Evolutionary conservation across 1,139 yeast genomes (phyloP), one percentile per base, ranked within the genome.

Genomic region (Yamadazyma triangularis): DNA sequence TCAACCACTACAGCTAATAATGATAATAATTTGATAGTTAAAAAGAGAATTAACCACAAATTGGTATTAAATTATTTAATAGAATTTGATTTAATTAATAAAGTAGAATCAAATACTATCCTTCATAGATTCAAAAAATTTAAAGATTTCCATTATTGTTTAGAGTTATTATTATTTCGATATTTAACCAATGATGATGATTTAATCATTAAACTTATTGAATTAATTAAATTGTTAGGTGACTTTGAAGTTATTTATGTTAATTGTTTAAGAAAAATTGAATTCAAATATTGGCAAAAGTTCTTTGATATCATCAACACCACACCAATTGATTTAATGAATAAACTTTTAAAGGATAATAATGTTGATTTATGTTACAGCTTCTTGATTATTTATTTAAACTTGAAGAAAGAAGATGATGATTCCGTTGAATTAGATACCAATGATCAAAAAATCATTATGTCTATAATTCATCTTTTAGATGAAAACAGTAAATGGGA

Each of bases 241-340:
- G 44, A 51, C 20, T 46, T 62, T 8, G 65, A 62, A 28, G 46
- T 48, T 9, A 57, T 67, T 11, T 64, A 56, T 36, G 62, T 67
- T 25, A 64, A 64, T 32, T 68, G 72, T 41, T 53, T 68, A 32
- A 43, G 74, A 14, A 68, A 68, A 34, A 64, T 68, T 19, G 74
- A 68, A 40, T 56, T 60, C 24, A 56, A 50, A 11, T 60, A 60
- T 37, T 68, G 74, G 74, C 39, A 50, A 11, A 47, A 44, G 20
- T 67, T 67, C 39, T 68, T 68, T 34, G 43, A 45, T 9, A 48
- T 53, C 3, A 45, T 67, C 26, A 44, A 58, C n/a, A 56, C 60
- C 5, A 61, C 69, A 0, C 73, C 73, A 2, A 49, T 54, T 4
- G 54, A 54, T 18, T 63, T 64, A 37, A 67, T 68, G 73, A 48